Conservation (phyloP, 2,329 filamentous ascomycete genomes). For the Ceratocystis papillata region DNA sequence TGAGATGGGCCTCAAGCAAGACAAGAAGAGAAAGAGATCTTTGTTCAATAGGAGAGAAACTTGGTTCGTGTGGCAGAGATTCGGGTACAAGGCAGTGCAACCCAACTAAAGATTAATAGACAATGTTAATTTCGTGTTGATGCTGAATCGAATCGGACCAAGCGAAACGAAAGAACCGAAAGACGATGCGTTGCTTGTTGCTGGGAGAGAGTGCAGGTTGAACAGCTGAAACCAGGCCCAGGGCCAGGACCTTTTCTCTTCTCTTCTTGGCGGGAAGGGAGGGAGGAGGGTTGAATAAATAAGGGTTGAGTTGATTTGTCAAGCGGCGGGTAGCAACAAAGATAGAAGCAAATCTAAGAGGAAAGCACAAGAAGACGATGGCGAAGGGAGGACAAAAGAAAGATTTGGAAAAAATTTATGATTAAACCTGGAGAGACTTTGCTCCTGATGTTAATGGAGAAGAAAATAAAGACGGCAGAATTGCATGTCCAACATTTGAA, state of each 20-base stretch:
- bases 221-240: conserved; percentile 4
- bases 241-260: background rate
- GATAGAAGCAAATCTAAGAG: background rate
- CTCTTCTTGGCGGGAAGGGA: background rate
- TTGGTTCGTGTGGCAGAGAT: background rate
- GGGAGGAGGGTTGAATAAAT: background rate
- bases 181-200: conserved; percentile 14
- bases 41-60: conserved; percentile 1
- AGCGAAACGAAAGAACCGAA: conserved; percentile 11
- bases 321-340: background rate
- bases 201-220: background rate
- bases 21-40: background rate
- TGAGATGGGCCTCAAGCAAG: background rate
- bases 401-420: background rate
- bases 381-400: background rate
- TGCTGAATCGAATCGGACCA: background rate
- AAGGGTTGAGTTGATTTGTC: background rate
- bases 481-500: background rate
- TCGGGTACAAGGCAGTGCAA: background rate
- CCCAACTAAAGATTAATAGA: background rate
- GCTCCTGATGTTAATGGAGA: background rate
- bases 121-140: background rate
- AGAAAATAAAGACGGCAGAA: conserved; percentile 10
- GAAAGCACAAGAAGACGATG: background rate
- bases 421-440: background rate